Conservation (phyloP, 768 basidiomycete genomes). For the Boletus reticulatus region DNA sequence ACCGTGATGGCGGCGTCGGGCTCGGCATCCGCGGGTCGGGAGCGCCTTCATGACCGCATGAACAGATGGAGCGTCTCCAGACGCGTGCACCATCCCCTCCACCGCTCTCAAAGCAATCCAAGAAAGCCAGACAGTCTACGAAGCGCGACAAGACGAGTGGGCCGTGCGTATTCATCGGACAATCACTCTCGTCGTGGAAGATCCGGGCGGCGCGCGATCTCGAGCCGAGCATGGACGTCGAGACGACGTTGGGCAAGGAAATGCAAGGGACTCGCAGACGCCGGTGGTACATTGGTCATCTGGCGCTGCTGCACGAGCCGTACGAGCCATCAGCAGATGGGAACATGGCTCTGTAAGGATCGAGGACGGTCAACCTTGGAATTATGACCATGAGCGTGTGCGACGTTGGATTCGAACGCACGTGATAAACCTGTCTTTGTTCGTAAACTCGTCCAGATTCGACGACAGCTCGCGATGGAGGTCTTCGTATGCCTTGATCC, state of each 20-base stretch:
- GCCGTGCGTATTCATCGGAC: conserved; percentile 27
- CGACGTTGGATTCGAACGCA: not conserved
- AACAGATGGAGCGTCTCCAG: conserved; percentile 1
- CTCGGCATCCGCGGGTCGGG: too few relatives aligned
- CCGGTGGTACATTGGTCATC: conserved; percentile 23
- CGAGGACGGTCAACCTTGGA: conserved; percentile 49
- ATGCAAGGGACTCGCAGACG: not conserved
- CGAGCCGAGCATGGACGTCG: conserved; percentile 12
- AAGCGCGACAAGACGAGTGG: not conserved
- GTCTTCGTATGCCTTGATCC: conserved; percentile 37
- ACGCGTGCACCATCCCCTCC: not conserved
- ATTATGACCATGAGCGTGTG: not conserved
- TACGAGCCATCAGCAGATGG: conserved; percentile 32
- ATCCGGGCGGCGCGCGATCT: conserved; percentile 22
- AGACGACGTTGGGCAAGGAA: not conserved
- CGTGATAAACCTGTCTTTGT: conserved; percentile 49
- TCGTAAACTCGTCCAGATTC: conserved; percentile 46
- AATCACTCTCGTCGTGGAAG: conserved; percentile 22
- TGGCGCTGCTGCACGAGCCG: conserved; percentile 13
- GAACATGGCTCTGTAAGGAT: conserved; percentile 58
- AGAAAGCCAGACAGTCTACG: not conserved
- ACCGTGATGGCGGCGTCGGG: too few relatives aligned
- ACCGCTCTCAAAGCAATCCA: not conserved
- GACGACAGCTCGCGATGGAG: conserved; percentile 36
- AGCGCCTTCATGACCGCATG: conserved; percentile 23